Conservation (phyloP, 2,329 filamentous ascomycete species). For the Fusarium caatingaense region DNA sequence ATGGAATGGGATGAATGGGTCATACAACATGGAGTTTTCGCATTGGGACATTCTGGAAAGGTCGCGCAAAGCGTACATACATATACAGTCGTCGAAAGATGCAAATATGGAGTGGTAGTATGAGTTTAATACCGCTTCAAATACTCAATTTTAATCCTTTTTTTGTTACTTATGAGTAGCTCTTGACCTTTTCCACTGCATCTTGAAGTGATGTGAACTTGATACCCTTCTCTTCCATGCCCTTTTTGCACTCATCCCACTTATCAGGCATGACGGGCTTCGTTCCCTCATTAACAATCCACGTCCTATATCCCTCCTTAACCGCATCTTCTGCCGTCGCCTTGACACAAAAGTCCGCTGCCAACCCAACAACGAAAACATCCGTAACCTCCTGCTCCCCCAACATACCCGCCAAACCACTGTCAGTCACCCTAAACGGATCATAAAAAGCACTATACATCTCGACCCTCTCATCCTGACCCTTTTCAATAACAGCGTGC, state of each 20-base stretch:
- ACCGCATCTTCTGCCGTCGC: conserved; percentile 82
- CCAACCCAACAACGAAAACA: conserved; percentile 87
- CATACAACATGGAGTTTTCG: conserved; percentile 46
- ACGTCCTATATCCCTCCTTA: conserved; percentile 80
- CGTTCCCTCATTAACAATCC: conserved; percentile 82
- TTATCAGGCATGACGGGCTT: conserved; percentile 72
- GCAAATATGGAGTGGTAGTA: conserved; percentile 29
- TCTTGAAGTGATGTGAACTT: conserved; percentile 62
- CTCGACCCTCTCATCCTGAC: conserved; percentile 77
- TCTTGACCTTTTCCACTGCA: conserved; percentile 41
- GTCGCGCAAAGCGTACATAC: conserved; percentile 39
- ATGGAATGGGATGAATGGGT: conserved; percentile 33
- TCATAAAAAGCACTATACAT: conserved; percentile 96
- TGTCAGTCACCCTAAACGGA: conserved; percentile 75
- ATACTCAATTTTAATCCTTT: conserved; percentile 38
- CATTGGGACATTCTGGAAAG: conserved; percentile 47
- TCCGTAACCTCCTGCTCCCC: conserved; percentile 72
- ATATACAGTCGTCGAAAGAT: conserved; percentile 35
- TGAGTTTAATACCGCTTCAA: conserved; percentile 29
- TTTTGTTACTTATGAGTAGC: conserved; percentile 16
- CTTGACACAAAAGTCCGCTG: conserved; percentile 90
- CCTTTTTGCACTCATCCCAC: conserved; percentile 67
- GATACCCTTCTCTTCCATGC: conserved; percentile 70
- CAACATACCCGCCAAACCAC: conserved; percentile 71
- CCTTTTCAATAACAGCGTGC: conserved; percentile 81